Evolutionary conservation across 2,329 filamentous ascomycete genomes (phyloP).

Genomic region (Stylonectria norvegica): DNA sequence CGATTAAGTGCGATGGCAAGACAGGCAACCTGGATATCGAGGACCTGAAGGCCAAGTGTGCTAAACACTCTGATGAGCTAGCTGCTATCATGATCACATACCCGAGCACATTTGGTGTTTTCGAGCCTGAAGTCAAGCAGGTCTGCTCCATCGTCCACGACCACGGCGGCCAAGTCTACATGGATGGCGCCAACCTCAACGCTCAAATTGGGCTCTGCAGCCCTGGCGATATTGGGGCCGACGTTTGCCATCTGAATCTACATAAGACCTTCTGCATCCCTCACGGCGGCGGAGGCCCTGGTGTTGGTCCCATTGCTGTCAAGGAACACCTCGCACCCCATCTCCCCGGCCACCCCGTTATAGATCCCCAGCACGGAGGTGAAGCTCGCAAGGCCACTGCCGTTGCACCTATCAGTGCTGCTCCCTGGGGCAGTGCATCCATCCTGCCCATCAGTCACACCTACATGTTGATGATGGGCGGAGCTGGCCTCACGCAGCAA

Average conservation of each 20-base stretch:
- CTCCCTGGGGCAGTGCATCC: slow-evolving; percentile 83
- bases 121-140: slow-evolving; percentile 84
- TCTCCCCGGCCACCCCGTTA: slow-evolving; percentile 43
- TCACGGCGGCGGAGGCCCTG: slow-evolving; percentile 89
- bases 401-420: slow-evolving; percentile 36
- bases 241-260: slow-evolving; percentile 94
- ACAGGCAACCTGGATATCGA: slow-evolving; percentile 87
- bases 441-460: slow-evolving; percentile 94
- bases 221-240: slow-evolving; percentile 92
- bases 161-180: slow-evolving; percentile 94
- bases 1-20: slow-evolving; percentile 81
- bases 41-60: slow-evolving; percentile 86
- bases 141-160: slow-evolving; percentile 82
- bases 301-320: slow-evolving; percentile 90
- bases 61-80: slow-evolving; percentile 80
- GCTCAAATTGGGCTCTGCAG: slow-evolving; percentile 94
- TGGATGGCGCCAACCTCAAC: slow-evolving; percentile 99
- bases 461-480: slow-evolving; percentile 86
- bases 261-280: slow-evolving; percentile 99
- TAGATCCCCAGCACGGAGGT: slow-evolving; percentile 27
- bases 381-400: slow-evolving; percentile 53
- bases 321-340: slow-evolving; percentile 75
- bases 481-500: slow-evolving; percentile 75
- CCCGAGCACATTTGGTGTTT: slow-evolving; percentile 90
- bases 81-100: slow-evolving; percentile 97